These are phyloP conservation scores for Trifolium fragiferum DNA, from an alignment of 306 rosid species.

Conservation along the genomic window DNA sequence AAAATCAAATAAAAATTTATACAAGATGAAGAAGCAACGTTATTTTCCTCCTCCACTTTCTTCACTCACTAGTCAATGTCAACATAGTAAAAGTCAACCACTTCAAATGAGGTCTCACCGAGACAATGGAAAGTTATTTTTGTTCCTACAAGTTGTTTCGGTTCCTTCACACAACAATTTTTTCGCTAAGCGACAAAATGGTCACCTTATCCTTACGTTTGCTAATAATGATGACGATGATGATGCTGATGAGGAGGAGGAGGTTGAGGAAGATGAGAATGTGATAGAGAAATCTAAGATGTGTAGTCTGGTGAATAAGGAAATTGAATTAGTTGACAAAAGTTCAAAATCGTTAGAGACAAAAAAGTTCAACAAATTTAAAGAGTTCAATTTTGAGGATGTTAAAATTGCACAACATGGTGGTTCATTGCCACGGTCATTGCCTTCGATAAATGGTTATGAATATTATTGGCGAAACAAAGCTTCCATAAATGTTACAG, in stretches of 20 bases:
- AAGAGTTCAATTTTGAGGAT: constrained; percentile 41
- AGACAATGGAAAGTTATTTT: constrained; percentile 66
- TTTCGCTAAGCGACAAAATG: constrained; percentile 62
- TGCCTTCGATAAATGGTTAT: constrained; percentile 1
- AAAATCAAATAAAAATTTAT: background rate
- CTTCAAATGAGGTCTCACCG: constrained; percentile 60
- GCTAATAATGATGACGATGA: background rate
- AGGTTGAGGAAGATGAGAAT: constrained; percentile 16
- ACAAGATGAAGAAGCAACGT: constrained; percentile 32
- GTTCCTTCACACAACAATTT: constrained; percentile 56
- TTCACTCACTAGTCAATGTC: constrained; percentile 39
- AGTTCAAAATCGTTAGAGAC: constrained; percentile 51
- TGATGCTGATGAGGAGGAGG: too few species aligned
- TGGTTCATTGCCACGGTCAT: constrained; percentile 31
- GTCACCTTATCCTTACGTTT: constrained; percentile 74
- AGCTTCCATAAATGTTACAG: constrained; percentile 25
- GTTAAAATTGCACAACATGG: constrained; percentile 38
- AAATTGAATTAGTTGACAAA: constrained; percentile 47
- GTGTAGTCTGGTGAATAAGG: constrained; percentile 49
- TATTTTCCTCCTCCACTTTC: constrained; percentile 75
- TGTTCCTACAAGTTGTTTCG: constrained; percentile 63
- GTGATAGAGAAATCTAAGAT: constrained; percentile 18
- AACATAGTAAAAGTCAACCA: background rate
- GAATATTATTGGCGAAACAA: constrained; percentile 52
- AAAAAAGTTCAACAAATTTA: constrained; percentile 46